Evolutionary conservation across 179 eudicot species (phyloP).

Genomic region (Dionaea muscipula): DNA sequence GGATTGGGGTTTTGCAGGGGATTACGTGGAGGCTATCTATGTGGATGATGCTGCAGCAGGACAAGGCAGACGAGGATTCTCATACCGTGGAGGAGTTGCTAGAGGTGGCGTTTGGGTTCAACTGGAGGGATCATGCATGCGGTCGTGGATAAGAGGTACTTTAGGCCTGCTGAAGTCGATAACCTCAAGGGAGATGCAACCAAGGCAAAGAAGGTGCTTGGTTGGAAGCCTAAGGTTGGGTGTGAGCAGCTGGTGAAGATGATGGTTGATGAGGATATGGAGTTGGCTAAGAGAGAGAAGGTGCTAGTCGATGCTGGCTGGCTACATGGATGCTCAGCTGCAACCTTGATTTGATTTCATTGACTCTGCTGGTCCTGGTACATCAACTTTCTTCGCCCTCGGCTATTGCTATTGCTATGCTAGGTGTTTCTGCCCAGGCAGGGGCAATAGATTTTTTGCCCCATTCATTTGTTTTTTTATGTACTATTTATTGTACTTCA

Average conservation of each 20-base stretch:
- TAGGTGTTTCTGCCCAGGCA: too few relatives aligned
- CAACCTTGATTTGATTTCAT: constrained; percentile 3
- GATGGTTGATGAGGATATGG: constrained; percentile 95
- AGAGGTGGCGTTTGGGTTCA: constrained; percentile 71
- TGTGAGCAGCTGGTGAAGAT: constrained; percentile 88
- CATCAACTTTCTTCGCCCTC: too few relatives aligned
- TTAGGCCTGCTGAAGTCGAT: constrained; percentile 91
- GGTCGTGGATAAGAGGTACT: constrained; percentile 75
- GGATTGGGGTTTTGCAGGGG: constrained; percentile 98
- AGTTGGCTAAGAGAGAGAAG: constrained; percentile 80
- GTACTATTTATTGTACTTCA: too few relatives aligned
- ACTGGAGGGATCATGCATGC: constrained; percentile 92
- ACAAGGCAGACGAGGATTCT: constrained; percentile 86
- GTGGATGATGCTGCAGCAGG: constrained; percentile 99
- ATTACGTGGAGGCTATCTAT: constrained; percentile 97
- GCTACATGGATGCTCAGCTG: constrained; percentile 38
- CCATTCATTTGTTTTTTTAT: too few relatives aligned
- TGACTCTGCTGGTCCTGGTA: too few relatives aligned
- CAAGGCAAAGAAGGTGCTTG: constrained; percentile 66
- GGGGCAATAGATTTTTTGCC: too few relatives aligned
- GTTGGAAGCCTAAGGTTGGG: constrained; percentile 84
- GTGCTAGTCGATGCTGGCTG: constrained; percentile 49
- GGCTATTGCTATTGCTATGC: too few relatives aligned
- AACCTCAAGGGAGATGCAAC: constrained; percentile 80
- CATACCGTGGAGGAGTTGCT: constrained; percentile 90